Percentiles rank a stretch among this genome's conserved stretches.
These are phyloP conservation scores for Rhizopogon sp. DNA, from an alignment of 768 basidiomycete genomes.

Conservation along the genomic window DNA sequence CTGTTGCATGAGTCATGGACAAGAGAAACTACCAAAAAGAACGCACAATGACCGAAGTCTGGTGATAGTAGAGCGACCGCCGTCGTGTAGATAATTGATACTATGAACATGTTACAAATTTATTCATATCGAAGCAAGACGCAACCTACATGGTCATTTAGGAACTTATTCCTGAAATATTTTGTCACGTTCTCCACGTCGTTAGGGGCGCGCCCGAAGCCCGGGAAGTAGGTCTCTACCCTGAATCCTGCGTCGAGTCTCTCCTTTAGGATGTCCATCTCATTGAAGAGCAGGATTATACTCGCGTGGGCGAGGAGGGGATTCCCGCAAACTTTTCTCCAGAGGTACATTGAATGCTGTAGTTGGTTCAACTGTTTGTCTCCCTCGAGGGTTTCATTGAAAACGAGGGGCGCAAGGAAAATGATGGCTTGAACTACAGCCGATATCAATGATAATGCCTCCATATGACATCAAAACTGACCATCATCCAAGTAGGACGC, in stretches of 20 bases:
- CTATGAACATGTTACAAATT: slow-evolving; percentile 24
- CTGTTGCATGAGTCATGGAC: background rate
- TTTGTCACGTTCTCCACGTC: slow-evolving; percentile 46
- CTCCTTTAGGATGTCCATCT: slow-evolving; percentile 57
- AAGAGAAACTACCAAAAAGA: background rate
- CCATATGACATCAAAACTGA: slow-evolving; percentile 26
- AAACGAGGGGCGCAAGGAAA: slow-evolving; percentile 73
- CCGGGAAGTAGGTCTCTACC: slow-evolving; percentile 57
- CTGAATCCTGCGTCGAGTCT: slow-evolving; percentile 53
- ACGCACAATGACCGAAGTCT: slow-evolving; percentile 64
- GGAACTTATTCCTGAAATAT: slow-evolving; percentile 73
- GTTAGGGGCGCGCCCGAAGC: slow-evolving; percentile 55
- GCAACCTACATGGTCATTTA: slow-evolving; percentile 49
- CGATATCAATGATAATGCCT: background rate
- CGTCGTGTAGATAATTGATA: slow-evolving; percentile 50
- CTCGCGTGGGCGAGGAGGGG: slow-evolving; percentile 54
- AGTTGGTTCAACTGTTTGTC: slow-evolving; percentile 60
- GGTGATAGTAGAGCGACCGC: slow-evolving; percentile 40
- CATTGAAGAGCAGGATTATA: slow-evolving; percentile 73
- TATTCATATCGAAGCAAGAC: background rate
- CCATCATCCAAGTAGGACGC: slow-evolving; percentile 78
- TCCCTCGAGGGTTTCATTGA: slow-evolving; percentile 71
- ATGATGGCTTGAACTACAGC: slow-evolving; percentile 66
- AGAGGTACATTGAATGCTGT: slow-evolving; percentile 67
- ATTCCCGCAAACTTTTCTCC: slow-evolving; percentile 66